Evolutionary conservation across 2,329 filamentous ascomycete genomes (phyloP), one percentile per base, ranked within the genome.

Genomic region (Tolypocladium ovalisporum): DNA sequence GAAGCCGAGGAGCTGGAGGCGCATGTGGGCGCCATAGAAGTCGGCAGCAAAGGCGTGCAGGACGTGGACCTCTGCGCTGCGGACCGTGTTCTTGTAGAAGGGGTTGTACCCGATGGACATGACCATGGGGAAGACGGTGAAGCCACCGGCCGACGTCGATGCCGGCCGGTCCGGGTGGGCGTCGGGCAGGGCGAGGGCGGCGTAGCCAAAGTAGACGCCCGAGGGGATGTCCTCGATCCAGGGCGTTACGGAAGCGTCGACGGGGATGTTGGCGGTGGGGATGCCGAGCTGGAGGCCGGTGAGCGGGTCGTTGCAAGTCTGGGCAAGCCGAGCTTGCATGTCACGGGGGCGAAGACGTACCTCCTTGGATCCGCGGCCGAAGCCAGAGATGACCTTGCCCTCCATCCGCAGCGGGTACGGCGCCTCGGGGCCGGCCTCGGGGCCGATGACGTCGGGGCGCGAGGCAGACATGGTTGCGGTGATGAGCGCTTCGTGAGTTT

Each of bases 91-190:
- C 71, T 92, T 91, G 81, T 96, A 99, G 75, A 92, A 97, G 0
- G 94, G 94, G 73, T 97, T 99, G 81, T 92, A 97, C 51, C 94
- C 94, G 63, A 97, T 93, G 60, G 85, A 90, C 86, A 97, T 89
- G 63, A 96, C 91, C 81, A 95, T 94, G 1, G 90, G 90, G 72
- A 87, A 90, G 57, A 94, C 77, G 58, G 63, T 57, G 62, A 71
- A 36, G 54, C 27, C 39, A 13, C 19, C 39, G 40, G 52, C 29
- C 51, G 52, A n/a, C 5, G 19, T 17, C 39, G 22, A 15, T 7
- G 60, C 34, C 15, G 60, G 60, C 52, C 63, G 65, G 63, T 80
- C 72, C 1, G 80, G 76, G 64, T 82, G 79, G 2, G 69, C 58
- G 0, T 71, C 2, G 0, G 81, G 76, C 12, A 87, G 79, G 60